Evolutionary conservation across 2,329 filamentous ascomycete species (phyloP).

Genomic region (Trichoderma sp.): DNA sequence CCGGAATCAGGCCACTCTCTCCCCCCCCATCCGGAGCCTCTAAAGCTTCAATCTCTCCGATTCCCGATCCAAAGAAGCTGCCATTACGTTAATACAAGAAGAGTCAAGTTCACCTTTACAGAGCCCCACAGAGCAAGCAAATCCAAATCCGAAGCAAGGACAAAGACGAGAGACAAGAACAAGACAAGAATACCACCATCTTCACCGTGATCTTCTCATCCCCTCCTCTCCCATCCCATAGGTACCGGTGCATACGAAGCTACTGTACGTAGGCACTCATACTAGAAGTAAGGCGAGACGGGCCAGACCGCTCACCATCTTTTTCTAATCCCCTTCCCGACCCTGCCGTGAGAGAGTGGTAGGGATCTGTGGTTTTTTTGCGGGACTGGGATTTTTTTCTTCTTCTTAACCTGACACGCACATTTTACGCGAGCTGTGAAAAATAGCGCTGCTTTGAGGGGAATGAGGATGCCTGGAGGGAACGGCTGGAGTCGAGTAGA

Average conservation of each 20-base stretch:
- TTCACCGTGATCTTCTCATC: too few relatives aligned
- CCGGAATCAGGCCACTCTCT: not conserved
- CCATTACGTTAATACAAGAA: too few relatives aligned
- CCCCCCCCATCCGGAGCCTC: not conserved
- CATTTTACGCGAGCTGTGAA: not conserved
- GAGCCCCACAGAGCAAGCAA: not conserved
- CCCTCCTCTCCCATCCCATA: too few relatives aligned
- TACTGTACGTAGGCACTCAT: too few relatives aligned
- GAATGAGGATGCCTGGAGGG: not conserved
- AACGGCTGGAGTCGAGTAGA: too few relatives aligned
- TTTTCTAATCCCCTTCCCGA: not conserved
- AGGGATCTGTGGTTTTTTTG: not conserved
- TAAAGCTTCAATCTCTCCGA: not conserved
- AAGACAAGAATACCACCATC: too few relatives aligned
- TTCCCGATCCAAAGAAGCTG: not conserved
- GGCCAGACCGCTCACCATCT: constrained; percentile 2
- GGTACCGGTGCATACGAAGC: not conserved
- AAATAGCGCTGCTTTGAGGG: not conserved
- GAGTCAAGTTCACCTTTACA: not conserved
- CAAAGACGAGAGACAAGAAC: not conserved
- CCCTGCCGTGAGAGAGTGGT: not conserved
- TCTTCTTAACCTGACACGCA: not conserved
- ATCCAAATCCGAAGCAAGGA: not conserved
- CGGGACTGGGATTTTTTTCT: not conserved
- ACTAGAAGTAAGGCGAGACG: not conserved